Percentiles rank a stretch among this genome's conserved stretches.
Evolutionary conservation across 345 rosid genomes (phyloP).

Genomic region (Eucalyptus erythrocorys): DNA sequence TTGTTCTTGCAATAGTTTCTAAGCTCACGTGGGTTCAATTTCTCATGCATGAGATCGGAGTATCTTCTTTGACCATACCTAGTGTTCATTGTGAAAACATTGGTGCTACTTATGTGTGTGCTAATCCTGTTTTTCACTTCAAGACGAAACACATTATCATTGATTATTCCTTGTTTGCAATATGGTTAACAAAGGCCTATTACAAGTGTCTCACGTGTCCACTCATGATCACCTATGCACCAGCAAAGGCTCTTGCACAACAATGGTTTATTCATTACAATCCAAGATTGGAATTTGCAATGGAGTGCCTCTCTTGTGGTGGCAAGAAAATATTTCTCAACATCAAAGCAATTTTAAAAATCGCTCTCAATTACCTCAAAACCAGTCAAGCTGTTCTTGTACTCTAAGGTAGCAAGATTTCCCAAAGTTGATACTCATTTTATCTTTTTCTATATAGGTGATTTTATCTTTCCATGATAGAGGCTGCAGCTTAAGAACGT

Average conservation of each 20-base stretch:
- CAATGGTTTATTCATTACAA: neutral
- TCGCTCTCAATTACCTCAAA: no score
- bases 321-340: no score
- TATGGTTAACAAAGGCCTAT: neutral
- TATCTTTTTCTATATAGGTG: neutral
- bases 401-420: neutral
- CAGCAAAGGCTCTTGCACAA: neutral
- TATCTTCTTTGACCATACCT: neutral
- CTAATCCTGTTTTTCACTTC: accelerated
- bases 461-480: neutral
- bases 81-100: neutral
- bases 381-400: accelerated
- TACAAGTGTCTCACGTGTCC: neutral
- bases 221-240: neutral
- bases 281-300: accelerated
- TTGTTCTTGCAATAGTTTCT: neutral
- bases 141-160: neutral
- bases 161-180: neutral
- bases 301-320: no score
- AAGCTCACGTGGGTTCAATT: neutral
- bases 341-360: no score
- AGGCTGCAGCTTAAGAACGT: accelerated
- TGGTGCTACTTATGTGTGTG: neutral
- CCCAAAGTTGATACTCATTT: neutral
- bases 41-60: neutral